These are phyloP conservation scores for Lophiotrema nucula DNA, from an alignment of 495 filamentous ascomycete genomes.

Conservation along the genomic window DNA sequence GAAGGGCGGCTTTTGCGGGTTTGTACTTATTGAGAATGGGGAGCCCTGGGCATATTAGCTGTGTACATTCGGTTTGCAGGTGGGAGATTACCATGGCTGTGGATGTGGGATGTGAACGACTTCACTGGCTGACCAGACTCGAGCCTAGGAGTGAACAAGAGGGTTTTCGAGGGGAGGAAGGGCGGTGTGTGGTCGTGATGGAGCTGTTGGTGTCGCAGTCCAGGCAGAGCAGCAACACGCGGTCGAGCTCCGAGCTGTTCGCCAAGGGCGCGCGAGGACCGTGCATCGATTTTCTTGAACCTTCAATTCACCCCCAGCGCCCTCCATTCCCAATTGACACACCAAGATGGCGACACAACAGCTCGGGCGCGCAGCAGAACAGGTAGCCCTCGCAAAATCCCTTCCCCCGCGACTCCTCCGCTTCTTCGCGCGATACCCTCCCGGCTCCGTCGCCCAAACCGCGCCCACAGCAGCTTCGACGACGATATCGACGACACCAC, in stretches of 20 bases:
- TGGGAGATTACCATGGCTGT: slow-evolving; percentile 31
- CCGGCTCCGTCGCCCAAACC: slow-evolving; percentile 65
- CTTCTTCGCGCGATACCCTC: slow-evolving; percentile 89
- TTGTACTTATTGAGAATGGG: slow-evolving; percentile 35
- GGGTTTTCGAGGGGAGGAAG: not conserved
- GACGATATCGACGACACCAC: slow-evolving; percentile 13
- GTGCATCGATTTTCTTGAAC: slow-evolving; percentile 12
- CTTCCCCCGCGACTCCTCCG: slow-evolving; percentile 73
- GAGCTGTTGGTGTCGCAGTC: slow-evolving; percentile 14
- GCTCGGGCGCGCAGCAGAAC: slow-evolving; percentile 43
- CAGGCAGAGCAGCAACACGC: slow-evolving; percentile 24
- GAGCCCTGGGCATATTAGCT: slow-evolving; percentile 30
- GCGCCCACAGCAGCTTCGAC: slow-evolving; percentile 39
- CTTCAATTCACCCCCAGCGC: not conserved
- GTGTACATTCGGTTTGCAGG: not conserved
- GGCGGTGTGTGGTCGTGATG: not conserved
- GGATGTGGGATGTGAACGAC: not conserved
- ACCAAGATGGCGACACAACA: slow-evolving; percentile 38
- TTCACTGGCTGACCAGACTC: not conserved
- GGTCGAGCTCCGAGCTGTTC: slow-evolving; percentile 15
- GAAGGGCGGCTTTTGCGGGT: not conserved
- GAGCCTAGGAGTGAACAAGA: not conserved
- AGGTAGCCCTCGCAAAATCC: slow-evolving; percentile 58
- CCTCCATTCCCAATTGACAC: slow-evolving; percentile 3
- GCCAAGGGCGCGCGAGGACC: slow-evolving; percentile 8